Percentiles rank a stretch among this genome's conserved stretches.
Evolutionary conservation across 2,329 filamentous ascomycete species (phyloP).

Genomic region (Onygena corvina): DNA sequence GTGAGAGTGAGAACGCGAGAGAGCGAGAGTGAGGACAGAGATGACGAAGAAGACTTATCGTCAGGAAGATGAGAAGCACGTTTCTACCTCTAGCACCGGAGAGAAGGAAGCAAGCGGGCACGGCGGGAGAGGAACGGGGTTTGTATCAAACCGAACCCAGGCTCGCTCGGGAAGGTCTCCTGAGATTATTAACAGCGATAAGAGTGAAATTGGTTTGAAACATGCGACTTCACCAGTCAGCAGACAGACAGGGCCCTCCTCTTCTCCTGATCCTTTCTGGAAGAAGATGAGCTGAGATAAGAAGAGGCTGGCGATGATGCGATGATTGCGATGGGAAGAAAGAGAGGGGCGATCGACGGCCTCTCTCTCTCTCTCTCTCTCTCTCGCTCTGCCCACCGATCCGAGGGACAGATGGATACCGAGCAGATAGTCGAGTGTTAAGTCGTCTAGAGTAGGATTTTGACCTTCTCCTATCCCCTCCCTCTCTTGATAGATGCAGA

Average conservation of each 20-base stretch:
- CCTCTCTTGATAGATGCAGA: neutral
- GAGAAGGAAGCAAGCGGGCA: neutral
- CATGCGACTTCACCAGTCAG: slow-evolving; percentile 4
- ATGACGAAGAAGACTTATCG: neutral
- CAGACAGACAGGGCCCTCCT: neutral
- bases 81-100: neutral
- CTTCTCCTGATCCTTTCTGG: neutral
- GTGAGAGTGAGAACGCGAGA: neutral
- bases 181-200: neutral
- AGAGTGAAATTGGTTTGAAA: slow-evolving; percentile 7
- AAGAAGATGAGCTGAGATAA: neutral
- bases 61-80: neutral
- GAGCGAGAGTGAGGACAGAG: neutral
- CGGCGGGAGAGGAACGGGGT: neutral
- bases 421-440: no score
- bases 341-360: no score
- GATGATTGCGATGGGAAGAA: no score
- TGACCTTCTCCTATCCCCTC: neutral
- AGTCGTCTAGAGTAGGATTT: neutral
- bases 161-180: no score
- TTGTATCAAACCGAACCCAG: slow-evolving; percentile 3
- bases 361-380: no score
- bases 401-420: no score
- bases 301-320: no score
- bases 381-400: no score